Conservation (phyloP, 176 grass and related monocot species). For the Triticum urartu region DNA sequence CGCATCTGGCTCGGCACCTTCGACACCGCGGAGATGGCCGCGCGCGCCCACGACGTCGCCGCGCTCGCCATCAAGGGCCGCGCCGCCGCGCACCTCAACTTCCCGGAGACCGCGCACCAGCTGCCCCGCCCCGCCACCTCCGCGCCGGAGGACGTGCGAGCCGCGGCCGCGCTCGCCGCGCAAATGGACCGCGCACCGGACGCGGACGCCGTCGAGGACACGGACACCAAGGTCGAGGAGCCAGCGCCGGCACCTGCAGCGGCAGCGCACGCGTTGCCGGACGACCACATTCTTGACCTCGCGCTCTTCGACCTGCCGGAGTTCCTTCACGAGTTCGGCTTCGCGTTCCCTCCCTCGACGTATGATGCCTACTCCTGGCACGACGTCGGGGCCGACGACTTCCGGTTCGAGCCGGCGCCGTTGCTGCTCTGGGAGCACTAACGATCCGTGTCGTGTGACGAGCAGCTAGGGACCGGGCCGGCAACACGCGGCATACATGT, state of each 20-base stretch:
- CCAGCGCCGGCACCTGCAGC: not conserved
- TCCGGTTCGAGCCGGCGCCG: conserved; percentile 6
- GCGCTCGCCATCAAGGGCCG: conserved; percentile 68
- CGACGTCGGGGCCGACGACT: conserved; percentile 11
- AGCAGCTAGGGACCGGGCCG: not conserved
- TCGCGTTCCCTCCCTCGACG: conserved; percentile 7
- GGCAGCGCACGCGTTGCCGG: not conserved
- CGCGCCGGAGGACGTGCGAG: conserved; percentile 42
- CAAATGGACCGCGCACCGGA: not conserved
- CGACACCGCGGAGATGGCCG: conserved; percentile 64
- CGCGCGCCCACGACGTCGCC: conserved; percentile 81
- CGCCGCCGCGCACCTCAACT: conserved; percentile 46
- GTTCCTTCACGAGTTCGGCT: conserved; percentile 35
- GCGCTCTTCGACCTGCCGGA: conserved; percentile 31
- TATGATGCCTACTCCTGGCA: conserved; percentile 18
- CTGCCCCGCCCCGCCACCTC: conserved; percentile 33
- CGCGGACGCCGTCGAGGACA: not conserved
- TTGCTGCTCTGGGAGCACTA: conserved; percentile 51
- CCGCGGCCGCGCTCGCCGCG: conserved; percentile 41
- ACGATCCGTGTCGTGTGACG: not conserved
- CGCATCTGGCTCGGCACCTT: conserved; percentile 97
- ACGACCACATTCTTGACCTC: conserved; percentile 1
- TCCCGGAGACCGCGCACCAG: conserved; percentile 31
- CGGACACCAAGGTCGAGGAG: not conserved
- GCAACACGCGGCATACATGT: not conserved